These are phyloP conservation scores for Dendrobium catenatum DNA, from an alignment of 106 monocot species.

Conservation along the genomic window DNA sequence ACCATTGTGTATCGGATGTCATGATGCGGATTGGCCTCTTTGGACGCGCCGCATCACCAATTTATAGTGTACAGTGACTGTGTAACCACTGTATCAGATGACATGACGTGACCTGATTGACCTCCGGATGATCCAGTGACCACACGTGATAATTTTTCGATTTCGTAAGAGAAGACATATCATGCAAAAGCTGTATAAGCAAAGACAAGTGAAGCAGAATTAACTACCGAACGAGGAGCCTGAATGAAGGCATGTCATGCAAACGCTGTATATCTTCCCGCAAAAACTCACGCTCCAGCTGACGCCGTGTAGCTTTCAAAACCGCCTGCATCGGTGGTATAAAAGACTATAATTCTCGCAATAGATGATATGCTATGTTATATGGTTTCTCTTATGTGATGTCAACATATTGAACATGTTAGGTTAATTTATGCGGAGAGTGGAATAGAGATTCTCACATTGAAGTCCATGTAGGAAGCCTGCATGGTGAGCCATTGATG, in stretches of 20 bases:
- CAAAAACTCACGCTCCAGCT: conserved; percentile 8
- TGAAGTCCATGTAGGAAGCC: conserved; percentile 16
- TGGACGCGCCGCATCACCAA: too few species aligned
- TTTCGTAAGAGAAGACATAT: too few species aligned
- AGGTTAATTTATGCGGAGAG: not conserved
- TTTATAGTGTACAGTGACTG: too few species aligned
- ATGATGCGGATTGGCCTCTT: too few species aligned
- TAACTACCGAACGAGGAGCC: conserved; percentile 2
- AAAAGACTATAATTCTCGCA: not conserved
- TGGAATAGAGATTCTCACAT: conserved; percentile 3
- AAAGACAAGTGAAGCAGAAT: not conserved
- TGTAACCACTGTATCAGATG: too few species aligned
- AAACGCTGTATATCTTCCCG: conserved; percentile 8
- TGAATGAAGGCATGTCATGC: conserved; percentile 7
- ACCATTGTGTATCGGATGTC: too few species aligned
- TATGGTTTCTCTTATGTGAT: not conserved
- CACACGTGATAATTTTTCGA: too few species aligned
- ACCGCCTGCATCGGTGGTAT: not conserved
- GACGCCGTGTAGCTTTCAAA: conserved; percentile 8
- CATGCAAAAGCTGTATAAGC: not conserved
- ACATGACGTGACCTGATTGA: too few species aligned
- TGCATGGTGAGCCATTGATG: conserved; percentile 13
- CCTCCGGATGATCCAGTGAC: too few species aligned
- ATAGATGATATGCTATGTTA: not conserved
- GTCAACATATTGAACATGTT: not conserved